These are phyloP conservation scores for Aureobasidium sp. DNA, from an alignment of 2,329 filamentous ascomycete genomes.

Conservation along the genomic window DNA sequence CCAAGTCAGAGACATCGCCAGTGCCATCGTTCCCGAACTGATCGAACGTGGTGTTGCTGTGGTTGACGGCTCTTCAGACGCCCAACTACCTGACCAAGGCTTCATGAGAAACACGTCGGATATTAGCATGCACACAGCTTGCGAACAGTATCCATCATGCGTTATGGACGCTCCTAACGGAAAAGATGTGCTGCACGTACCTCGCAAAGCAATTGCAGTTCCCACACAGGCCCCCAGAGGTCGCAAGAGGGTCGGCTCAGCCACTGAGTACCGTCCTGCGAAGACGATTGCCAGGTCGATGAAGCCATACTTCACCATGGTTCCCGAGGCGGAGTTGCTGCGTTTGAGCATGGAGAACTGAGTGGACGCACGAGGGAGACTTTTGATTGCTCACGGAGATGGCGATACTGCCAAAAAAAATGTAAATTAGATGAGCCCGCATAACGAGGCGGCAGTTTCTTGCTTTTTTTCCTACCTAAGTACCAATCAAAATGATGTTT, in stretches of 20 bases:
- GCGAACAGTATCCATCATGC: slow-evolving; percentile 26
- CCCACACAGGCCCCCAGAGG: neutral
- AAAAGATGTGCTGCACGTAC: slow-evolving; percentile 5
- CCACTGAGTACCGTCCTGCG: neutral
- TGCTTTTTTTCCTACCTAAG: neutral
- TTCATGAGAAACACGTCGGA: slow-evolving; percentile 21
- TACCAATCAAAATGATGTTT: neutral
- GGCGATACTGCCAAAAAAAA: neutral
- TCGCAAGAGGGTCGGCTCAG: neutral
- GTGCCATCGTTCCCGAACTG: slow-evolving; percentile 17
- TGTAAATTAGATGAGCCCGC: neutral
- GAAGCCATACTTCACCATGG: neutral
- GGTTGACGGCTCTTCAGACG: neutral
- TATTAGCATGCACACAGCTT: slow-evolving; percentile 30
- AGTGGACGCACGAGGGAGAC: neutral
- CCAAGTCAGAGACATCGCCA: slow-evolving; percentile 24
- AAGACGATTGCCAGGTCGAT: neutral
- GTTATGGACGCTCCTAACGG: slow-evolving; percentile 22
- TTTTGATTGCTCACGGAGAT: neutral
- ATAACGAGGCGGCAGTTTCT: neutral
- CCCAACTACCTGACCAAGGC: neutral
- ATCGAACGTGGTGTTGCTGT: neutral
- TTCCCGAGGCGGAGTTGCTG: neutral
- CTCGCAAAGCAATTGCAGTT: neutral
- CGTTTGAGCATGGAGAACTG: neutral